A percentile compares a stretch with the other conserved stretches of the same genome.
These are phyloP conservation scores for Candida pseudoviswanathii DNA, from an alignment of 1,139 yeast species.

Conservation along the genomic window DNA sequence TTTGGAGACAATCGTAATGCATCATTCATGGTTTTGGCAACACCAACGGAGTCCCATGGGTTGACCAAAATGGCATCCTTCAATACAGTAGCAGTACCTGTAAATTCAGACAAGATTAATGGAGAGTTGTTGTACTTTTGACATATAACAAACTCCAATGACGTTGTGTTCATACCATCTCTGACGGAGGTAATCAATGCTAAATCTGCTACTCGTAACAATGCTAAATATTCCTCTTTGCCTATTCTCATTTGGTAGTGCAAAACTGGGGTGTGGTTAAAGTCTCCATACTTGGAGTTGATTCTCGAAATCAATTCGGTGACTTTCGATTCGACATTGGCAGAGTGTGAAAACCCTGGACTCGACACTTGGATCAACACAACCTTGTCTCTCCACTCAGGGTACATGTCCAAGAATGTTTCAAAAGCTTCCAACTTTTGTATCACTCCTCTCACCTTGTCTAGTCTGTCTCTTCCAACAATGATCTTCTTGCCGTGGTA, in stretches of 20 bases:
- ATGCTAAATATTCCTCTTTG: constrained; percentile 85
- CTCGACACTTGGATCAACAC: constrained; percentile 91
- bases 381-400: constrained; percentile 87
- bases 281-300: constrained; percentile 79
- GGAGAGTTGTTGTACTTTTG: constrained; percentile 78
- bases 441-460: constrained; percentile 78
- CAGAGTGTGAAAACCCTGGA: constrained; percentile 63
- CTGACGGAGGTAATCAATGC: constrained; percentile 88
- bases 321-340: constrained; percentile 73
- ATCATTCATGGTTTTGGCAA: constrained; percentile 79
- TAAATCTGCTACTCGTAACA: constrained; percentile 85
- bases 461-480: constrained; percentile 82
- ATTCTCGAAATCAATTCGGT: constrained; percentile 77
- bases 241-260: constrained; percentile 91
- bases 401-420: constrained; percentile 82
- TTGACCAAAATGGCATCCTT: constrained; percentile 83
- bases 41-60: constrained; percentile 97
- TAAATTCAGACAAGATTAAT: constrained; percentile 83
- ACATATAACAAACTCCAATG: constrained; percentile 87
- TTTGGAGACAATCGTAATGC: constrained; percentile 54
- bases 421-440: constrained; percentile 83
- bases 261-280: constrained; percentile 81
- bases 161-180: constrained; percentile 96
- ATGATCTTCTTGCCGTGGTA: constrained; percentile 77
- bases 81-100: constrained; percentile 85